These are phyloP conservation scores for Saxophila tyrrhenica DNA, from an alignment of 495 filamentous ascomycete genomes.

Conservation along the genomic window DNA sequence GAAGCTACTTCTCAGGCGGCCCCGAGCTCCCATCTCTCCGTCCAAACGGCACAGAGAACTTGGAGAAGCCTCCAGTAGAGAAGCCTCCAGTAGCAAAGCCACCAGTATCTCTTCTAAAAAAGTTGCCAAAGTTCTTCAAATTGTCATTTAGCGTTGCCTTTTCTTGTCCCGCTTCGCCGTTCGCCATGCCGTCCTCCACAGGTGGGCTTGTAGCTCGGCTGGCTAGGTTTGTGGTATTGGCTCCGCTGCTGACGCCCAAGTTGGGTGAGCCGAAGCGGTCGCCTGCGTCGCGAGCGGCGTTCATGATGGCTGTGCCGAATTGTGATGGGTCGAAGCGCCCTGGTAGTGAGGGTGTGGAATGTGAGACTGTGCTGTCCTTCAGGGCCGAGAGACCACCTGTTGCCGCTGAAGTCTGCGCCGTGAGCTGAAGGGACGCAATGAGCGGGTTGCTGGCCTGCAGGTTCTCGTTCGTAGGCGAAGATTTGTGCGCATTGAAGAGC, in stretches of 20 bases:
- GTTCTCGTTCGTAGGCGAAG: conserved; percentile 43
- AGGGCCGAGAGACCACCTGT: conserved; percentile 8
- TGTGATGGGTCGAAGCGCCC: conserved; percentile 63
- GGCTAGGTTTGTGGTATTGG: conserved; percentile 17
- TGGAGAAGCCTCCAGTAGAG: background rate
- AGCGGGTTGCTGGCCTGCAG: conserved; percentile 49
- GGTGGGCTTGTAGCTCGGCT: conserved; percentile 23
- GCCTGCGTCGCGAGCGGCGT: conserved; percentile 80
- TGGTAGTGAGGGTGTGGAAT: conserved; percentile 12
- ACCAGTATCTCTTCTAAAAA: conserved; percentile 65
- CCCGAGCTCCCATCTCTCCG: background rate
- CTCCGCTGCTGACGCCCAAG: conserved; percentile 19
- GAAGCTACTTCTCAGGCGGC: background rate
- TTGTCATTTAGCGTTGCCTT: conserved; percentile 71
- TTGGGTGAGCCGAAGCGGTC: conserved; percentile 66
- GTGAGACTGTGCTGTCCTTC: conserved; percentile 6
- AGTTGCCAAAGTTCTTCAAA: conserved; percentile 87
- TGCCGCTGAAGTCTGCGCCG: conserved; percentile 14
- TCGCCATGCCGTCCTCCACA: conserved; percentile 26
- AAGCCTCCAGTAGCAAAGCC: background rate
- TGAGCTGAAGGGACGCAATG: conserved; percentile 47
- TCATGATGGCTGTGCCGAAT: conserved; percentile 59
- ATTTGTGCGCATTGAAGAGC: conserved; percentile 73
- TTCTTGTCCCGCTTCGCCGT: conserved; percentile 21
- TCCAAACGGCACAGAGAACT: background rate